phyloP scores from a whole-genome alignment of 1,139 yeast genomes.

The Yamadazyma buinensis region DNA sequence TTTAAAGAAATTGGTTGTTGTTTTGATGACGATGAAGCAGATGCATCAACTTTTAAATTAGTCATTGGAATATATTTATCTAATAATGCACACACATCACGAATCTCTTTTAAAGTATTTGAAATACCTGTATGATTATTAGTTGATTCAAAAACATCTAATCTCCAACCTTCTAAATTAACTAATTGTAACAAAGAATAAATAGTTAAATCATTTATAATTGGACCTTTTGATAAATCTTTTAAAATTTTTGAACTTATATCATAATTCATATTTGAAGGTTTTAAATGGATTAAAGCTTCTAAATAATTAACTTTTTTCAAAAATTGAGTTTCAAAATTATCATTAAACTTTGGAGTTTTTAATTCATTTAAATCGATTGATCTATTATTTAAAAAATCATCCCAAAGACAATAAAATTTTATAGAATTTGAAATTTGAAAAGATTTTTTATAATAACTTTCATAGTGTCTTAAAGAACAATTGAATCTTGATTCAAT shows the following conservation, averaged over 20 bases:
- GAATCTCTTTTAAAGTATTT: slow-evolving; percentile 1
- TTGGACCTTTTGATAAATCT: neutral
- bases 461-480: neutral
- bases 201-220: slow-evolving; percentile 1
- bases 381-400: neutral
- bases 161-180: slow-evolving; percentile 5
- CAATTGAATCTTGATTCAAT: neutral
- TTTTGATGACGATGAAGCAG: too few relatives aligned
- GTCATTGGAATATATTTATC: neutral
- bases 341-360: neutral
- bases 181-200: slow-evolving; percentile 3
- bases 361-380: slow-evolving; percentile 1
- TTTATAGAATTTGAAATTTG: slow-evolving; percentile 2
- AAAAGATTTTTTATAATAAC: slow-evolving; percentile 1
- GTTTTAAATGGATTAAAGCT: neutral
- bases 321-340: neutral
- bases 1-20: too few relatives aligned
- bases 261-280: slow-evolving; percentile 1
- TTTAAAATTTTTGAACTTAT: neutral
- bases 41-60: neutral
- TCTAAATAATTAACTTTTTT: slow-evolving; percentile 2
- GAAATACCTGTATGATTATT: neutral
- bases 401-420: slow-evolving; percentile 4
- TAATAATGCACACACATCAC: neutral
- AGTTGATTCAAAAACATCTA: slow-evolving; percentile 1